phyloP scores from a whole-genome alignment of 2,329 filamentous ascomycete species.

The Colletotrichum liaoningense region DNA sequence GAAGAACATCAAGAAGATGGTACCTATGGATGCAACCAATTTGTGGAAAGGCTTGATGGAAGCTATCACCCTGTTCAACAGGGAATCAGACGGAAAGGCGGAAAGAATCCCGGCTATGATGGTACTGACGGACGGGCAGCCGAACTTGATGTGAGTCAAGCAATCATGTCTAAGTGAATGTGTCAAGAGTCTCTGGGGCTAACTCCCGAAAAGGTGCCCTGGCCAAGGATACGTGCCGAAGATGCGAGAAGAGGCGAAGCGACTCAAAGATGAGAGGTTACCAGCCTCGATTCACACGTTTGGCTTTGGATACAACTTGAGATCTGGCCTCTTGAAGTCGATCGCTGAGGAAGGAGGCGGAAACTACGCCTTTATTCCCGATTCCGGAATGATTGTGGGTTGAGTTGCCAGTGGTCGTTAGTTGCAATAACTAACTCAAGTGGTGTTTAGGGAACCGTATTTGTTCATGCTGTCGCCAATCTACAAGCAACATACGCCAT shows the following conservation, averaged over 20 bases:
- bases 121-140: constrained; percentile 66
- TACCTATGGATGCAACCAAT: constrained; percentile 57
- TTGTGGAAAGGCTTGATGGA: constrained; percentile 67
- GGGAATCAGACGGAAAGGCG: constrained; percentile 40
- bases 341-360: constrained; percentile 68
- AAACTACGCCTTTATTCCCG: constrained; percentile 71
- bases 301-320: constrained; percentile 62
- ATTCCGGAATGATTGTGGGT: constrained; percentile 68
- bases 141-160: constrained; percentile 60
- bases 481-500: constrained; percentile 68
- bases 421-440: constrained; percentile 16
- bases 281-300: constrained; percentile 63
- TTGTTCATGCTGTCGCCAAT: constrained; percentile 71
- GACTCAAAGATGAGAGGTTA: constrained; percentile 53
- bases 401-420: rapidly evolving
- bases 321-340: constrained; percentile 67
- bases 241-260: constrained; percentile 57
- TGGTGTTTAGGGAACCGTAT: constrained; percentile 62
- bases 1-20: constrained; percentile 56
- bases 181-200: background rate
- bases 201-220: constrained; percentile 51
- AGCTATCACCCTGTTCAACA: constrained; percentile 61
- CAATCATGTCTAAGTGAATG: background rate
- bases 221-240: constrained; percentile 65
- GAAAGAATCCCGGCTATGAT: constrained; percentile 61